Evolutionary conservation across 352 stramenopile genomes (phyloP), one percentile per base, ranked within the genome.

Genomic region (Globisporangium paroecandrum): DNA sequence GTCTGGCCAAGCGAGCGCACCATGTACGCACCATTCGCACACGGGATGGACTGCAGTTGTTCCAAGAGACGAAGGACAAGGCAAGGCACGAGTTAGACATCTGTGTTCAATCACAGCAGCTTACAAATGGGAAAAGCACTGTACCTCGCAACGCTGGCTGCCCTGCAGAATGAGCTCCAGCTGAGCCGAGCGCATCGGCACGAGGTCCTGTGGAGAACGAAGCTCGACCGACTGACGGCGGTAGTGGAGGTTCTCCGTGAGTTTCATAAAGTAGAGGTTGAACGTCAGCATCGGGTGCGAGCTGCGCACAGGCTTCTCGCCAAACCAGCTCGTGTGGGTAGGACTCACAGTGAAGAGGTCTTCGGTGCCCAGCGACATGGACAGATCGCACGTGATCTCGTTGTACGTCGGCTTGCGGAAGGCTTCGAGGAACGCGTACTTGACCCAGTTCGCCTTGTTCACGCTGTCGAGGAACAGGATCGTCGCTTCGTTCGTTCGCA

Each of bases 121-220:
- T 24, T 4, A 22, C 54, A 2, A 27, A 59, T 12, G 10, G n/a
- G 9, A 53, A 53, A 24, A 3, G 66, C 79, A 49, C 41, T 22
- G n/a, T 73, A 93, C 85, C 83, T 93, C 85, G 43, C 85, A 93
- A 27, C 82, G 80, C 58, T 92, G 83, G 58, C 85, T 93, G 56
- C 79, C 81, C 68, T 89, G 85, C 8, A 93, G 64, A 64, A 85
- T 89, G 65, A 84, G 74, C 62, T 91, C 81, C 29, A 93, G 65
- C 62, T 93, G 83, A 24, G 77, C 73, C 43, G 87, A 81, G 38
- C 85, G 78, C 58, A 76, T 76, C 0, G 82, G 82, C 22, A 93
- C 83, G 41, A 93, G 82, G 55, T 92, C 79, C 15, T 83, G 76
- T 8, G 75, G 66, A 34, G 83, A 77, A 5, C 79, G 82, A 13